Evolutionary conservation across 1,284 basidiomycete genomes (phyloP).

Genomic region (Bondarzewia mesenterica): DNA sequence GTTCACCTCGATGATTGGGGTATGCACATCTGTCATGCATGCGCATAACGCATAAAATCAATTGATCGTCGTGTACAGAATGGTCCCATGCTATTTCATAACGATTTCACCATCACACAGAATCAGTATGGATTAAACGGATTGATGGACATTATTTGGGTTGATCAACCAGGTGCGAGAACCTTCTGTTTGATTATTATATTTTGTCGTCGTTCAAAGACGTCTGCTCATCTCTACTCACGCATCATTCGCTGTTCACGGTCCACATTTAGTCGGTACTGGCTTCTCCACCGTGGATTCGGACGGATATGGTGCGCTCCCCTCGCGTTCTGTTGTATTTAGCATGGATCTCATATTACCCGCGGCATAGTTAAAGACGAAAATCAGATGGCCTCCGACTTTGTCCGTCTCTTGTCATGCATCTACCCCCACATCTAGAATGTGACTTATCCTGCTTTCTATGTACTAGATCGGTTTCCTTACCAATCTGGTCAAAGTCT

Average conservation of each 20-base stretch:
- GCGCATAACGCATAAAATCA: neutral
- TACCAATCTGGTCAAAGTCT: conserved; percentile 56
- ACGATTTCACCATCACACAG: conserved; percentile 36
- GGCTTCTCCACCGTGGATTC: conserved; percentile 62
- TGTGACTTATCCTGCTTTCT: neutral
- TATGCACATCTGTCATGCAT: conserved; percentile 20
- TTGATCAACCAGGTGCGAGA: conserved; percentile 50
- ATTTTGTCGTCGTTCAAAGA: conserved; percentile 2
- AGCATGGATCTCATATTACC: conserved; percentile 2
- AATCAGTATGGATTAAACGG: conserved; percentile 53
- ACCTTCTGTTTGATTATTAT: neutral
- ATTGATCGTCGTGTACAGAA: conserved; percentile 32
- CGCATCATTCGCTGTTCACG: no score
- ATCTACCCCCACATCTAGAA: neutral
- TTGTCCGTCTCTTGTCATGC: conserved; percentile 34
- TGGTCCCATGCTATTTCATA: conserved; percentile 52
- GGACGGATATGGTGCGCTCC: conserved; percentile 42
- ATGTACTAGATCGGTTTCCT: conserved; percentile 69
- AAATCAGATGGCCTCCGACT: conserved; percentile 61
- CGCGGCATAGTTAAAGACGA: conserved; percentile 46
- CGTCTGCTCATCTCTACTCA: no score
- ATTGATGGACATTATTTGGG: conserved; percentile 60
- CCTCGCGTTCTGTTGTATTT: neutral
- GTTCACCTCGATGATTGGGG: conserved; percentile 56
- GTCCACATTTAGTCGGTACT: conserved; percentile 38